These are phyloP conservation scores for Oryza meridionalis DNA, from an alignment of 176 grass and related monocot species.

Conservation along the genomic window DNA sequence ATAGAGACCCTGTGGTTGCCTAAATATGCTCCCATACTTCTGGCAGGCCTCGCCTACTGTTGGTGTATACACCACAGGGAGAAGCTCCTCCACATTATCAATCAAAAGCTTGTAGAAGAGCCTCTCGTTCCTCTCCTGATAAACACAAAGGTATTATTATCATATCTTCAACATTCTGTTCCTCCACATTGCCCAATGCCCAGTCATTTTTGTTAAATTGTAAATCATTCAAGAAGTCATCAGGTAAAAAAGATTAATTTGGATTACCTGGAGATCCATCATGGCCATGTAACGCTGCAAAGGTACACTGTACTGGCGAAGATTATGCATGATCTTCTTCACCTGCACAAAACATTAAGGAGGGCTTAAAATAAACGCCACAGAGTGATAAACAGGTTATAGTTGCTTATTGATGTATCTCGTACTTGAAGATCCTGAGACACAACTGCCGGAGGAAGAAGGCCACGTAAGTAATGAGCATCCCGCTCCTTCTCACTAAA, in stretches of 20 bases:
- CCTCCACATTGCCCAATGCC: background rate
- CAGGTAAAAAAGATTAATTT: slow-evolving; percentile 11
- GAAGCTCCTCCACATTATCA: slow-evolving; percentile 96
- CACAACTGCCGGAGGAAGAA: slow-evolving; percentile 84
- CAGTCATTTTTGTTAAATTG: background rate
- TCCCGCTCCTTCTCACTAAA: slow-evolving; percentile 87
- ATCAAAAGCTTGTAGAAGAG: slow-evolving; percentile 98
- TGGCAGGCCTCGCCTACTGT: slow-evolving; percentile 99
- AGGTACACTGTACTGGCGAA: slow-evolving; percentile 82
- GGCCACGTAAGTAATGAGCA: slow-evolving; percentile 86
- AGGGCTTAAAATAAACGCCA: background rate
- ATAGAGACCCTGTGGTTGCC: slow-evolving; percentile 89
- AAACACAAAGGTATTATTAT: slow-evolving; percentile 27
- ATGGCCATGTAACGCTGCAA: slow-evolving; percentile 93
- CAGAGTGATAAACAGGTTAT: slow-evolving; percentile 13
- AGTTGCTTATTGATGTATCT: background rate
- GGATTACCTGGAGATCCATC: slow-evolving; percentile 97
- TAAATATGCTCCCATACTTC: slow-evolving; percentile 96
- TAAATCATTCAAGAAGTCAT: background rate
- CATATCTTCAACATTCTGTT: background rate
- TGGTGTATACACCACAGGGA: slow-evolving; percentile 95
- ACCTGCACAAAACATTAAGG: slow-evolving; percentile 58
- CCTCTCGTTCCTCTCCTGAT: slow-evolving; percentile 84
- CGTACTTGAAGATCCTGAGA: slow-evolving; percentile 81
- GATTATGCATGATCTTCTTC: slow-evolving; percentile 83